Percentiles rank a stretch among this genome's conserved stretches.
Conservation (phyloP, 2,329 filamentous ascomycete species). For the Apiospora phragmitis region DNA sequence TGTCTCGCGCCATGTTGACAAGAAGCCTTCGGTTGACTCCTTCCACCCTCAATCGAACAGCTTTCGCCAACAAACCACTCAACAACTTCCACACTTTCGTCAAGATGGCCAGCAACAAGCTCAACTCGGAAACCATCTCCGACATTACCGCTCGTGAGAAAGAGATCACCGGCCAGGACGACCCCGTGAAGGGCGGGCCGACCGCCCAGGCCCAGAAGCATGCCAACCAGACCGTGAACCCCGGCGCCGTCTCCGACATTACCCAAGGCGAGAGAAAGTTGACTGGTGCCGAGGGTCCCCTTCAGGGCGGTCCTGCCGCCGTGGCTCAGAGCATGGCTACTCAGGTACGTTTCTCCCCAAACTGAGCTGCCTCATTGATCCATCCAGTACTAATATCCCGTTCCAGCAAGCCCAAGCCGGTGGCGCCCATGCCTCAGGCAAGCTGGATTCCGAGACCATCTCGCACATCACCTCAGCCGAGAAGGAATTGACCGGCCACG, state of each 20-base stretch:
- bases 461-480: constrained; percentile 41
- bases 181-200: constrained; percentile 36
- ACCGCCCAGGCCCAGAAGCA: constrained; percentile 42
- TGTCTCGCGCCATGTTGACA: constrained; percentile 19
- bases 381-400: neutral
- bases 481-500: constrained; percentile 36
- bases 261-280: constrained; percentile 39
- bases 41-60: neutral
- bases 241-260: constrained; percentile 38
- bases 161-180: constrained; percentile 35
- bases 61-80: constrained; percentile 12
- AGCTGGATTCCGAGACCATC: constrained; percentile 32
- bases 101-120: constrained; percentile 18
- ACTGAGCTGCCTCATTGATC: too few species aligned
- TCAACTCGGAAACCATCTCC: constrained; percentile 35
- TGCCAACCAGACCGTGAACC: constrained; percentile 28
- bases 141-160: constrained; percentile 42
- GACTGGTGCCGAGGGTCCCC: constrained; percentile 29
- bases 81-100: constrained; percentile 8
- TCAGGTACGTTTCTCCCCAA: constrained; percentile 11
- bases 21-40: constrained; percentile 13
- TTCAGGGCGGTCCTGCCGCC: constrained; percentile 36
- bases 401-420: neutral
- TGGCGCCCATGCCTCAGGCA: constrained; percentile 20
- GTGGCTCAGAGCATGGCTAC: constrained; percentile 31